Evolutionary conservation across 192 early-diverging fungal genomes (phyloP).

Genomic region (Podila minutissima): DNA sequence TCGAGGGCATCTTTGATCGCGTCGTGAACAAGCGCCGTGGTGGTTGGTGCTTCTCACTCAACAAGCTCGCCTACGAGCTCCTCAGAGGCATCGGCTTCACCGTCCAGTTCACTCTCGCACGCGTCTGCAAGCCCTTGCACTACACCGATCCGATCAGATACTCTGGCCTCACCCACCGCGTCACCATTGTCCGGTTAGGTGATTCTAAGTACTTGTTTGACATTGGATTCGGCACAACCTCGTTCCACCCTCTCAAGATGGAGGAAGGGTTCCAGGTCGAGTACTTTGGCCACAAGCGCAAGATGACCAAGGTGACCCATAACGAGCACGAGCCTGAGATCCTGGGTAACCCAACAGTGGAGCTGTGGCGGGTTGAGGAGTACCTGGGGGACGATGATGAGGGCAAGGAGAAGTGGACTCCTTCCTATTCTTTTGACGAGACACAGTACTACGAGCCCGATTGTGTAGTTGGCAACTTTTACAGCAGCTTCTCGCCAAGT

Average conservation of each 20-base stretch:
- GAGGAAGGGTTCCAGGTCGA: slow-evolving; percentile 19
- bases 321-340: slow-evolving; percentile 11
- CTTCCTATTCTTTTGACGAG: slow-evolving; percentile 17
- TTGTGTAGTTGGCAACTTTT: slow-evolving; percentile 13
- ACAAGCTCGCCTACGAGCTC: slow-evolving; percentile 14
- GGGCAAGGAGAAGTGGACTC: slow-evolving; percentile 12
- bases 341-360: slow-evolving; percentile 5
- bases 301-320: slow-evolving; percentile 7
- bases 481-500: slow-evolving; percentile 5
- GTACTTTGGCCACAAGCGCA: slow-evolving; percentile 18
- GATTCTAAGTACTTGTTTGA: slow-evolving; percentile 27
- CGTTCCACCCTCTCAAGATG: slow-evolving; percentile 13
- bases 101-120: slow-evolving; percentile 17
- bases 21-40: slow-evolving; percentile 20
- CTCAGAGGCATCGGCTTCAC: slow-evolving; percentile 12
- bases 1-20: slow-evolving; percentile 26
- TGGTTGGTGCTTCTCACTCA: slow-evolving; percentile 43
- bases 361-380: slow-evolving; percentile 23
- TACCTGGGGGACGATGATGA: slow-evolving; percentile 4
- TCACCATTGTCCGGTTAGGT: slow-evolving; percentile 14
- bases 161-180: slow-evolving; percentile 10
- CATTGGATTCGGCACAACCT: slow-evolving; percentile 21
- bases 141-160: slow-evolving; percentile 5
- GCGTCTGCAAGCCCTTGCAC: slow-evolving; percentile 18
- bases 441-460: slow-evolving; percentile 13